Conservation (phyloP, 2,329 filamentous ascomycete species). For the Triangularia verruculosa region DNA sequence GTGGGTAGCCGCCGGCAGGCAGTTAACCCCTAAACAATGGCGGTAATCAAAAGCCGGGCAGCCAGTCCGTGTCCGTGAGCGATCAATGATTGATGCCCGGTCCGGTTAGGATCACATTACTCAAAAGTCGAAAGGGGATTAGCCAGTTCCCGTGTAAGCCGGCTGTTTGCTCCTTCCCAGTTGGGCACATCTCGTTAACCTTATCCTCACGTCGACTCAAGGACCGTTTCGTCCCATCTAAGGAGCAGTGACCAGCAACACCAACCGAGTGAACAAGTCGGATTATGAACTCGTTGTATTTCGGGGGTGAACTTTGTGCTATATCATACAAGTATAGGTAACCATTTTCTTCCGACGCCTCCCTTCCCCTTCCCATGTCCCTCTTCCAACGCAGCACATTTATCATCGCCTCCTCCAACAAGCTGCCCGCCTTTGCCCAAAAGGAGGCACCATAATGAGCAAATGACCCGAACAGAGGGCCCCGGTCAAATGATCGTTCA, state of each 20-base stretch:
- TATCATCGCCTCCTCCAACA: background rate
- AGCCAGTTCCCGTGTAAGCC: background rate
- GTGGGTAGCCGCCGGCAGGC: background rate
- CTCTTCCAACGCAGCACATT: background rate
- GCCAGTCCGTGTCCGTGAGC: background rate
- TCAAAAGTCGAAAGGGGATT: background rate
- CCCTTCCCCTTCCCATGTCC: background rate
- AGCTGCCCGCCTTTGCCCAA: background rate
- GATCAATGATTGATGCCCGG: background rate
- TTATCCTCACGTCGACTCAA: background rate
- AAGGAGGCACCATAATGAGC: background rate
- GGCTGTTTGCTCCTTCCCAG: background rate
- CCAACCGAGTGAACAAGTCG: too few species aligned
- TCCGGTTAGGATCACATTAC: background rate
- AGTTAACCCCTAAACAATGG: background rate
- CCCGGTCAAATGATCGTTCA: background rate
- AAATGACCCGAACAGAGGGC: background rate
- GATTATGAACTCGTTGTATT: constrained; percentile 8
- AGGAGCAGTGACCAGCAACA: background rate
- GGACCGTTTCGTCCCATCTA: background rate
- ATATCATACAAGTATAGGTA: constrained; percentile 12
- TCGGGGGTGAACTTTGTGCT: constrained; percentile 4
- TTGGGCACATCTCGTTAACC: background rate
- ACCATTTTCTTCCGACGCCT: background rate
- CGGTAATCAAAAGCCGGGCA: background rate